These are phyloP conservation scores for Physcomitrellopsis africana DNA, from an alignment of 225 moss, liverwort and hornwort species.

Conservation along the genomic window DNA sequence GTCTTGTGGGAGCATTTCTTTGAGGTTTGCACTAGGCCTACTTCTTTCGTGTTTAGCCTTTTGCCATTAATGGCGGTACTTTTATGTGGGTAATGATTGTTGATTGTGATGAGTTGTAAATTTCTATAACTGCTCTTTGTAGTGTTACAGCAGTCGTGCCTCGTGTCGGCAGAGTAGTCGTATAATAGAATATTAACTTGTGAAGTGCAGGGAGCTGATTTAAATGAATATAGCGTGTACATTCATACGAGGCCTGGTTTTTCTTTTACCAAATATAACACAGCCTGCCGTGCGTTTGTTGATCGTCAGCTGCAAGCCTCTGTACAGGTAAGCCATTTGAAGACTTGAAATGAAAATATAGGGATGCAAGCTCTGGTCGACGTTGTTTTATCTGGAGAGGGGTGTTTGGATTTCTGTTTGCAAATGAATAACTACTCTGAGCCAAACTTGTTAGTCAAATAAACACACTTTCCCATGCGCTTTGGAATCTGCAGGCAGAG, in stretches of 20 bases:
- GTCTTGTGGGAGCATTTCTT: conserved; percentile 87
- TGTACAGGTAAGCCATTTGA: conserved; percentile 39
- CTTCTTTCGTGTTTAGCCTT: neutral
- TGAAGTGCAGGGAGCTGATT: conserved; percentile 60
- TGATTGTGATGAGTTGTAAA: neutral
- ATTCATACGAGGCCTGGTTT: conserved; percentile 90
- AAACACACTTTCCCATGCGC: neutral
- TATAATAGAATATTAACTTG: conserved; percentile 5
- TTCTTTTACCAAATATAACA: conserved; percentile 56
- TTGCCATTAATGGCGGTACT: neutral
- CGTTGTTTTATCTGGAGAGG: neutral
- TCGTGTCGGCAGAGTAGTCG: neutral
- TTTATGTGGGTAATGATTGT: neutral
- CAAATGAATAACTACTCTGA: neutral
- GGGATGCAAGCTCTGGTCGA: neutral
- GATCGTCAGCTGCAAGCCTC: conserved; percentile 66
- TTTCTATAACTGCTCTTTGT: conserved; percentile 2
- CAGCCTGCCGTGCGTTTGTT: conserved; percentile 69
- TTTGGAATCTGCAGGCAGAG: conserved; percentile 61
- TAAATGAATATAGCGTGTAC: conserved; percentile 74
- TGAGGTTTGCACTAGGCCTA: conserved; percentile 40
- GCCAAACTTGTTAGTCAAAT: neutral
- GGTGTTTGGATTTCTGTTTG: neutral
- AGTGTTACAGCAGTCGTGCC: neutral
- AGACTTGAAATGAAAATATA: neutral